Evolutionary conservation across 2,329 filamentous ascomycete genomes (phyloP).

Genomic region (Verruconis gallopava): DNA sequence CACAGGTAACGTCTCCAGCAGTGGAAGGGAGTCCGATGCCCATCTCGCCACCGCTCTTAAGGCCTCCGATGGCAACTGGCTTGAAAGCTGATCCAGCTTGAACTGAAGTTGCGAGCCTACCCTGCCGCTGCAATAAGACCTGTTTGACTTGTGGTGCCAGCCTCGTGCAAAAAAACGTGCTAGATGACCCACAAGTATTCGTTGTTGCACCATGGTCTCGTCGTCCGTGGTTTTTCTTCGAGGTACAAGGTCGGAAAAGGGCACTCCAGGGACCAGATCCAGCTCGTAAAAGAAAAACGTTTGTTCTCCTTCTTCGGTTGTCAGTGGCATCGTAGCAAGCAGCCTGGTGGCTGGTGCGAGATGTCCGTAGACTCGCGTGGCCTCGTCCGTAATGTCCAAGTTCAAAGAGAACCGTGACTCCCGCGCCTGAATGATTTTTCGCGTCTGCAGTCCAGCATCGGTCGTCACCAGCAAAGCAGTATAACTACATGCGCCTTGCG

Average conservation of each 20-base stretch:
- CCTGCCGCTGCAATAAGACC: constrained; percentile 14
- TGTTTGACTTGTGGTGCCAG: constrained; percentile 12
- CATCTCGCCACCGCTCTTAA: constrained; percentile 15
- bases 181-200: constrained; percentile 18
- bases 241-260: constrained; percentile 14
- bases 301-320: background rate
- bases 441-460: background rate
- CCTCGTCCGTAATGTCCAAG: constrained; percentile 14
- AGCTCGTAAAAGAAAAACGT: constrained; percentile 18
- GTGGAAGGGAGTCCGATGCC: constrained; percentile 20
- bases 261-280: constrained; percentile 16
- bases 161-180: constrained; percentile 18
- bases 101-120: constrained; percentile 18
- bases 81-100: constrained; percentile 18
- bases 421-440: constrained; percentile 12
- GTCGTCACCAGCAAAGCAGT: background rate
- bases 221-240: constrained; percentile 6
- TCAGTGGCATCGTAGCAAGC: constrained; percentile 11
- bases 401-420: constrained; percentile 9
- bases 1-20: constrained; percentile 40
- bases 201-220: constrained; percentile 11
- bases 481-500: background rate
- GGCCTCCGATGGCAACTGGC: constrained; percentile 16
- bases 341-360: constrained; percentile 14
- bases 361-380: constrained; percentile 15